Evolutionary conservation across 2,329 filamentous ascomycete genomes (phyloP), one percentile per base, ranked within the genome.

Genomic region (Penicillium sp.): DNA sequence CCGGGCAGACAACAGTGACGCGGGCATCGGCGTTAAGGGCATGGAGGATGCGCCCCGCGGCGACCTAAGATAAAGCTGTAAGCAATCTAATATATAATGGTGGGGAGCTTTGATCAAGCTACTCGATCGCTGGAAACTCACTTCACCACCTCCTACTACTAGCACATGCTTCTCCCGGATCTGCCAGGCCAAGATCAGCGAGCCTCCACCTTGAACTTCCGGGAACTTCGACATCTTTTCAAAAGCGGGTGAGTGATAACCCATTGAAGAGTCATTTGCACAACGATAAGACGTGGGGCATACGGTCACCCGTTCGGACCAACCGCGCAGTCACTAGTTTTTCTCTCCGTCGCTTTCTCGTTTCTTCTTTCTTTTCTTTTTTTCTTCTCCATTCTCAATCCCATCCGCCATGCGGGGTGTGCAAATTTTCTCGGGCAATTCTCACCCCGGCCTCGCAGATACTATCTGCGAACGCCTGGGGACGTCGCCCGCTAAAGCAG

Each of bases 91-190:
- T 45, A 39, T 53, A 46, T 35, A 44, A 21, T 16, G 14, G 25
- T 10, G 19, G 53, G 23, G 54, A 44, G 37, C 35, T 51, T n/a
- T 19, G 14, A n/a, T 29, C 45, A 19, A 19, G 45, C 23, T 33
- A n/a, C 19, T n/a, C 19, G n/a, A 23, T 16, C 16, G 23, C 7
- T 33, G 3, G 4, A 3, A 16, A 48, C 85, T 66, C 80, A 96
- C 93, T 83, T 98, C 93, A 75, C 95, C 95, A 67, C 95, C 95
- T 63, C 95, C 95, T 8, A 99, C 86, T 4, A 99, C 90, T n/a
- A 99, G 80, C 16, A 98, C 89, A 63, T 87, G 86, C 77, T 96
- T 97, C 75, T 88, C 88, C 72, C 87, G 89, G 69, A 96, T 88
- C 79, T 98, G 95, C 93, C 93, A 99, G 71, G 95, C 95, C 52